Conservation (phyloP, 176 grass and related monocot genomes). For the Melocanna baccifera region DNA sequence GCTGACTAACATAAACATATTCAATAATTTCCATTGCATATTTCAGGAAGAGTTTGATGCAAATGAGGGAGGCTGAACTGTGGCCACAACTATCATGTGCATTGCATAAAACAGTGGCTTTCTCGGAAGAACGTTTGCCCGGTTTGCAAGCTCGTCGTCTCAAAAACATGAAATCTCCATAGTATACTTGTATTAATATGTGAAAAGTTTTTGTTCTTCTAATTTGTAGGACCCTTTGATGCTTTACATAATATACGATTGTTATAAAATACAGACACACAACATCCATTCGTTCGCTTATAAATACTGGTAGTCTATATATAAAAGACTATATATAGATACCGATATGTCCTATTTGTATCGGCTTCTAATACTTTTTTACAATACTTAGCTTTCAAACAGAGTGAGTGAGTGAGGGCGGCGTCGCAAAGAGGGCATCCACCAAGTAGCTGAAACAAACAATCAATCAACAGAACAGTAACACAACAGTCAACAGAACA, state of each 20-base stretch:
- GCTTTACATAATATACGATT: neutral
- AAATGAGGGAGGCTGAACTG: conserved; percentile 67
- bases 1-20: neutral
- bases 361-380: too few species aligned
- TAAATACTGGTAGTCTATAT: too few species aligned
- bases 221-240: neutral
- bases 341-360: too few species aligned
- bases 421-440: too few species aligned
- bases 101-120: conserved; percentile 97
- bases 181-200: neutral
- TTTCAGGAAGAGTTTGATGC: conserved; percentile 78
- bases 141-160: conserved; percentile 68
- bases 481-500: too few species aligned
- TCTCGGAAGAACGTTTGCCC: conserved; percentile 89
- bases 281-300: too few species aligned
- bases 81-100: conserved; percentile 76
- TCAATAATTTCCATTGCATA: neutral
- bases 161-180: conserved; percentile 39
- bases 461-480: too few species aligned
- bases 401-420: too few species aligned
- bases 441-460: too few species aligned
- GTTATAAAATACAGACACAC: conserved; percentile 6
- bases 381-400: too few species aligned
- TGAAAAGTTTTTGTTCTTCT: conserved; percentile 7
- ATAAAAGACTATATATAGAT: too few species aligned